A percentile compares a stretch with the other conserved stretches of the same genome.
Conservation (phyloP, 306 rosid species). For the Elaeagnus macrophylla region DNA sequence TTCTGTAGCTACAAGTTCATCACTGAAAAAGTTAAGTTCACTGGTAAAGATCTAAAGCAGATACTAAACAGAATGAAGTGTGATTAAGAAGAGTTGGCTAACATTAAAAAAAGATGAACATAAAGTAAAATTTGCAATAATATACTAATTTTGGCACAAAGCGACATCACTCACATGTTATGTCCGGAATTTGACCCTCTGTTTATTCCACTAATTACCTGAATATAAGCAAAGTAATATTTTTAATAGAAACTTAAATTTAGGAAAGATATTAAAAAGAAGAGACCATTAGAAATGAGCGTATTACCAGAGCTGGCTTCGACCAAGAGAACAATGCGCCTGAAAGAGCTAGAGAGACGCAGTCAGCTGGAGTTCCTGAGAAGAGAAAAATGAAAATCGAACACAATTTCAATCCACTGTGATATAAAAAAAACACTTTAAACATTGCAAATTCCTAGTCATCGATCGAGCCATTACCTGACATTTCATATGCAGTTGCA, state of each 20-base stretch:
- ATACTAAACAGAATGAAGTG: not conserved
- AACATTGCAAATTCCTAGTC: not conserved
- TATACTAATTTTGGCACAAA: not conserved
- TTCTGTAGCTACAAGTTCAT: too few species aligned
- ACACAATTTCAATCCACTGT: not conserved
- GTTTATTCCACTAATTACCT: slow-evolving; percentile 53
- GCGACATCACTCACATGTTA: slow-evolving; percentile 30
- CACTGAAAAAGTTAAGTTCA: not conserved
- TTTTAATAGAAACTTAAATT: not conserved
- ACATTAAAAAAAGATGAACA: not conserved
- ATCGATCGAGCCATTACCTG: slow-evolving; percentile 20
- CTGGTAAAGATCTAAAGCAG: not conserved
- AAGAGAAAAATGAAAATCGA: not conserved
- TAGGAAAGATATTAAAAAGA: not conserved
- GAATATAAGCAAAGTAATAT: not conserved
- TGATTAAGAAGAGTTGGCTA: not conserved
- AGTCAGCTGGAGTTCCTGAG: slow-evolving; percentile 48
- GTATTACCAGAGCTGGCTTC: slow-evolving; percentile 39
- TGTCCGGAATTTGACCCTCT: slow-evolving; percentile 45
- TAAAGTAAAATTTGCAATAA: not conserved
- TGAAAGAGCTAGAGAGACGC: slow-evolving; percentile 49
- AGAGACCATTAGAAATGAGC: not conserved
- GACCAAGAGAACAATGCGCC: slow-evolving; percentile 53
- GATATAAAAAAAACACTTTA: not conserved
- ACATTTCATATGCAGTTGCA: slow-evolving; percentile 38